Evolutionary conservation across 352 stramenopile genomes (phyloP).

Genomic region (Aphanomyces stellatus): DNA sequence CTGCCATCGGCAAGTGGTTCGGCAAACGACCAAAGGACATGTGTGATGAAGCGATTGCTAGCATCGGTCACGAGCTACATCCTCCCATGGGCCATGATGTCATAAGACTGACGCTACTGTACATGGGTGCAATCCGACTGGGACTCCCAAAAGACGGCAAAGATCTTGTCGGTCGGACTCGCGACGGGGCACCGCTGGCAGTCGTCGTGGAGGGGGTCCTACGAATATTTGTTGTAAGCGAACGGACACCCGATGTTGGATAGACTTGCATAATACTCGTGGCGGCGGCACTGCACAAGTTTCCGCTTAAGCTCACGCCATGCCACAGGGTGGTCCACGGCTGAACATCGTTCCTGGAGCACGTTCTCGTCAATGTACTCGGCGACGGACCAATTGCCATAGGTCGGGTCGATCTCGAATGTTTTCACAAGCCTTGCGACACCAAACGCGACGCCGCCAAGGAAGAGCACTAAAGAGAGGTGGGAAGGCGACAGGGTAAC

Average conservation of each 20-base stretch:
- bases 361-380: neutral
- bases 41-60: slow-evolving; percentile 5
- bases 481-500: too few species aligned
- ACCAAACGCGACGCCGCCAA: neutral
- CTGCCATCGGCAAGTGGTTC: neutral
- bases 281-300: neutral
- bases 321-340: neutral
- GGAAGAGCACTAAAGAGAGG: neutral
- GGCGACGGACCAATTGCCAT: neutral
- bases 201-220: slow-evolving; percentile 9
- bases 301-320: slow-evolving; percentile 14
- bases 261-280: slow-evolving; percentile 11
- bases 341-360: neutral
- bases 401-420: neutral
- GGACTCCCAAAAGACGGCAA: slow-evolving; percentile 15
- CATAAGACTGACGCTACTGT: neutral
- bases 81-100: neutral
- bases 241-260: neutral
- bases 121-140: slow-evolving; percentile 1
- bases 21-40: slow-evolving; percentile 15
- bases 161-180: neutral
- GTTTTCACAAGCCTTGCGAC: slow-evolving; percentile 1
- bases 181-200: neutral
- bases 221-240: neutral
- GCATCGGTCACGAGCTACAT: slow-evolving; percentile 8